Conservation (phyloP, 306 rosid genomes). For the Biancaea sappan region DNA sequence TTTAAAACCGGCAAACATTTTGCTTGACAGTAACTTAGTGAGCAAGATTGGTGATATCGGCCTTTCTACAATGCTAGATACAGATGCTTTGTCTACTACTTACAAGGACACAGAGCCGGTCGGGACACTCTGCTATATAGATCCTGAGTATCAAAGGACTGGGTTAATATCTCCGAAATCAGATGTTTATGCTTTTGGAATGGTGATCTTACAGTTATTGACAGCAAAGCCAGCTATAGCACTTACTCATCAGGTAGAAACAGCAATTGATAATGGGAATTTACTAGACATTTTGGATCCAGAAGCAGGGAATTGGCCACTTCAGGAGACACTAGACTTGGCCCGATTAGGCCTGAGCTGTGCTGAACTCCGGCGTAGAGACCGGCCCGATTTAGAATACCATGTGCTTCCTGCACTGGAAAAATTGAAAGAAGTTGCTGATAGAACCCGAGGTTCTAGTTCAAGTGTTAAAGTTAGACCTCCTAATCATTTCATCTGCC, state of each 20-base stretch:
- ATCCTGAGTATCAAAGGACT: slow-evolving; percentile 93
- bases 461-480: slow-evolving; percentile 48
- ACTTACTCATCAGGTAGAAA: slow-evolving; percentile 77
- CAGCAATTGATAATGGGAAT: slow-evolving; percentile 50
- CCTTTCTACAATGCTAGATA: slow-evolving; percentile 68
- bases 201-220: slow-evolving; percentile 86
- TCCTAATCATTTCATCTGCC: slow-evolving; percentile 91
- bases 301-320: slow-evolving; percentile 88
- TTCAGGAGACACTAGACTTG: slow-evolving; percentile 69
- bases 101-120: slow-evolving; percentile 69
- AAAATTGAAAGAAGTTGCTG: slow-evolving; percentile 68
- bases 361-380: slow-evolving; percentile 81
- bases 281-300: slow-evolving; percentile 65
- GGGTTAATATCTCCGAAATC: slow-evolving; percentile 77
- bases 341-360: slow-evolving; percentile 81
- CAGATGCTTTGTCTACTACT: slow-evolving; percentile 57
- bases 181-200: slow-evolving; percentile 93
- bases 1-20: slow-evolving; percentile 91
- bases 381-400: slow-evolving; percentile 79
- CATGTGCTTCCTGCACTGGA: slow-evolving; percentile 70
- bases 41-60: slow-evolving; percentile 98
- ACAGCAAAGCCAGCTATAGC: slow-evolving; percentile 88
- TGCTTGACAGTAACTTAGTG: slow-evolving; percentile 79
- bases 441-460: slow-evolving; percentile 49
- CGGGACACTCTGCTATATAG: slow-evolving; percentile 90